Percentiles rank a stretch among this genome's conserved stretches.
These are phyloP conservation scores for Mortierella sp. DNA, from an alignment of 371 early-diverging fungal species.

Conservation along the genomic window DNA sequence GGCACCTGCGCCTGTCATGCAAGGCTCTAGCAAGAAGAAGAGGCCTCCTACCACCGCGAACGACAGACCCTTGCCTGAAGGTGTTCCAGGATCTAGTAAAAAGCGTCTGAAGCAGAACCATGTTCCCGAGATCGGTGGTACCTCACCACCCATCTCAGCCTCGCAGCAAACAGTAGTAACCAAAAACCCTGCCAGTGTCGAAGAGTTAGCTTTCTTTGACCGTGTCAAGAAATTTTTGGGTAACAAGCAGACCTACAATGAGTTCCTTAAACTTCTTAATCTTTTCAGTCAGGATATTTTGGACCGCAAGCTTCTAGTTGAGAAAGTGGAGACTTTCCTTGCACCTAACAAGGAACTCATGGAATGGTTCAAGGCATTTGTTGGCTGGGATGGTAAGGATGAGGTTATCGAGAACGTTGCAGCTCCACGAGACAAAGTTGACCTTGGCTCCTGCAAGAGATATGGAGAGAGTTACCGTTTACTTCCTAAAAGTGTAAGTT, in stretches of 20 bases:
- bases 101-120: constrained; percentile 44
- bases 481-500: constrained; percentile 75
- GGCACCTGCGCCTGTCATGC: constrained; percentile 18
- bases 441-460: constrained; percentile 67
- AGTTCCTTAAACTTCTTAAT: constrained; percentile 98
- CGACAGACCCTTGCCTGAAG: constrained; percentile 45
- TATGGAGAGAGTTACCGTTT: constrained; percentile 82
- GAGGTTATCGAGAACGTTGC: constrained; percentile 64
- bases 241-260: constrained; percentile 90
- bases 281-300: constrained; percentile 97
- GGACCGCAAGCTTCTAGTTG: constrained; percentile 84
- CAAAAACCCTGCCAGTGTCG: constrained; percentile 64
- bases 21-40: constrained; percentile 50
- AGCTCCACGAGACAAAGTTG: constrained; percentile 67
- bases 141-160: constrained; percentile 37
- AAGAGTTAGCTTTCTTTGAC: constrained; percentile 95
- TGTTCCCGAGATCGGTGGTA: constrained; percentile 33
- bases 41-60: constrained; percentile 26
- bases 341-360: constrained; percentile 84
- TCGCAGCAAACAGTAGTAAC: constrained; percentile 38
- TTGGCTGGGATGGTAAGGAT: constrained; percentile 86
- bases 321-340: constrained; percentile 86
- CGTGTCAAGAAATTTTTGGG: constrained; percentile 87
- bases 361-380: constrained; percentile 94
- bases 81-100: constrained; percentile 43